Percentiles rank a stretch among this genome's conserved stretches.
phyloP scores from a whole-genome alignment of 176 grass and related monocot genomes.

The Musa acuminata region DNA sequence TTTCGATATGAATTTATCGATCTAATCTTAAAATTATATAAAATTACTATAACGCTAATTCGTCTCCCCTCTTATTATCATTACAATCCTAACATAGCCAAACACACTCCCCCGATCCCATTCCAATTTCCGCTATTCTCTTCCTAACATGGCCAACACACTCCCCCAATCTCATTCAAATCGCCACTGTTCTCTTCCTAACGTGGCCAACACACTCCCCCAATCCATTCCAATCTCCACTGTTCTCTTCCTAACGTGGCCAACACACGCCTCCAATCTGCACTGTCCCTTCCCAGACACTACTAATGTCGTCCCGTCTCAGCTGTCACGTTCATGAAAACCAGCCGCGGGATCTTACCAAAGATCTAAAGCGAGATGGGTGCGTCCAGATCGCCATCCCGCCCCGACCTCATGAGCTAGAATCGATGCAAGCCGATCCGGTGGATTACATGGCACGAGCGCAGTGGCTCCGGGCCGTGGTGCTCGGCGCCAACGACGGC shows the following conservation, averaged over 20 bases:
- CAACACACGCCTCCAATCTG: neutral
- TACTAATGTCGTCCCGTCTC: slow-evolving; percentile 34
- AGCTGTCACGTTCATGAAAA: slow-evolving; percentile 36
- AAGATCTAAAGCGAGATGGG: neutral
- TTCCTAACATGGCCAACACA: too few species aligned
- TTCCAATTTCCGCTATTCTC: too few species aligned
- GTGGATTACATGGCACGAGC: slow-evolving; percentile 65
- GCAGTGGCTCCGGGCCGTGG: slow-evolving; percentile 89
- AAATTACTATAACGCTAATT: too few species aligned
- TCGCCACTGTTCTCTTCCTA: too few species aligned
- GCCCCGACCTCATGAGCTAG: neutral
- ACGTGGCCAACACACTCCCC: too few species aligned
- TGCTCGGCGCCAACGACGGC: slow-evolving; percentile 91
- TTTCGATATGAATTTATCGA: too few species aligned
- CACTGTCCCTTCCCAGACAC: neutral
- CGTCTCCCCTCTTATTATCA: too few species aligned
- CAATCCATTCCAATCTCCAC: too few species aligned
- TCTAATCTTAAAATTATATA: too few species aligned
- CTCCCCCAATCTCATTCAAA: too few species aligned
- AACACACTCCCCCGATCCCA: too few species aligned
- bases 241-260: neutral
- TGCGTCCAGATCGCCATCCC: neutral
- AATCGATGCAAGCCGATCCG: neutral
- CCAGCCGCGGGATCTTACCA: neutral
- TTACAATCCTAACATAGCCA: too few species aligned